Evolutionary conservation across 108 stramenopile species (phyloP).

Genomic region (Nannochloropsis gaditana): DNA sequence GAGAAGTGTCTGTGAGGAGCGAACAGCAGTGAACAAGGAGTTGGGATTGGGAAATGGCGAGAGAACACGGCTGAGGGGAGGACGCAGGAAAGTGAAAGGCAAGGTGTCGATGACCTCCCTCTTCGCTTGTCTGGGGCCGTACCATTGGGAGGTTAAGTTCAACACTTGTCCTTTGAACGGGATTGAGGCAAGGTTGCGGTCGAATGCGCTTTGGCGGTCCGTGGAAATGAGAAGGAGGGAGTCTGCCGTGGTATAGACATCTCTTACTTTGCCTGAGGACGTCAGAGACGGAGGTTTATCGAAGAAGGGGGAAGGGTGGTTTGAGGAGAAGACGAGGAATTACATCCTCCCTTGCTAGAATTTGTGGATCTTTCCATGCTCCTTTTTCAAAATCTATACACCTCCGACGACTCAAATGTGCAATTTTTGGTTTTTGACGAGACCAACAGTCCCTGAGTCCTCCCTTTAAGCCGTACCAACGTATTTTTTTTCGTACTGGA

Average conservation of each 20-base stretch:
- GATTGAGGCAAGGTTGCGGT: slow-evolving; percentile 82
- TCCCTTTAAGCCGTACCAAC: not conserved
- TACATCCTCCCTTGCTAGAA: too few relatives aligned
- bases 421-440: too few relatives aligned
- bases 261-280: slow-evolving; percentile 55
- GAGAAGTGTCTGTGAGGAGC: not conserved
- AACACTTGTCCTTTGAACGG: slow-evolving; percentile 96
- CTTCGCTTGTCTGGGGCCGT: not conserved
- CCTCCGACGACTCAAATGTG: too few relatives aligned
- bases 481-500: not conserved
- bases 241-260: slow-evolving; percentile 52
- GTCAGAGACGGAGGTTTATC: not conserved
- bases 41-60: not conserved
- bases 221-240: slow-evolving; percentile 84
- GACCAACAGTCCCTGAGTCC: too few relatives aligned
- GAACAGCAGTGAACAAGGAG: not conserved
- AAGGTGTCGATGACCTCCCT: not conserved
- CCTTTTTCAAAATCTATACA: too few relatives aligned
- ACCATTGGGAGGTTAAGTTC: slow-evolving; percentile 68
- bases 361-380: too few relatives aligned
- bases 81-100: not conserved
- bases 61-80: not conserved
- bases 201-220: slow-evolving; percentile 96
- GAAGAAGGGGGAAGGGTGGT: not conserved
- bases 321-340: not conserved